Evolutionary conservation across 768 basidiomycete species (phyloP).

Genomic region (Russula emetica): DNA sequence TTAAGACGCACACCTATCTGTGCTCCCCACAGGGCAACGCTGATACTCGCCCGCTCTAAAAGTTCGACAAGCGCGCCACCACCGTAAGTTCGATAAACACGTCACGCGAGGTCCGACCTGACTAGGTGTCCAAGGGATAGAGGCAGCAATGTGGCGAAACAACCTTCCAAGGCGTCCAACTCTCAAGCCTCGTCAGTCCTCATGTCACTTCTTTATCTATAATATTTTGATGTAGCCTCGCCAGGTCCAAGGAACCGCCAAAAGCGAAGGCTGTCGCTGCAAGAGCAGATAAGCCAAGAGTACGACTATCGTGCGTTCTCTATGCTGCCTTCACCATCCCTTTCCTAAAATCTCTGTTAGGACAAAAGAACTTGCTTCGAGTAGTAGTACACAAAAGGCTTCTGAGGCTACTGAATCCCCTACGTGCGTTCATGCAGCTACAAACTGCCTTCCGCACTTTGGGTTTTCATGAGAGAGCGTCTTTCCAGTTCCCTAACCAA

Average conservation of each 20-base stretch:
- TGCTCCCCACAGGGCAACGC: neutral
- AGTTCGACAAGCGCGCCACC: neutral
- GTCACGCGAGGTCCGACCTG: slow-evolving; percentile 2
- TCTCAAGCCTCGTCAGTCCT: neutral
- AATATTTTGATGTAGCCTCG: neutral
- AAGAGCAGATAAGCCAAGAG: neutral
- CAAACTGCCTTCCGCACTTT: neutral
- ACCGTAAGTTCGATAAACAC: slow-evolving; percentile 8
- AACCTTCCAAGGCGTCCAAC: neutral
- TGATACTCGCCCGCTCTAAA: neutral
- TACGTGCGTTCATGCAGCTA: neutral
- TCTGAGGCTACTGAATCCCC: neutral
- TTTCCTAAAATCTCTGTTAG: neutral
- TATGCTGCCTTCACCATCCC: neutral
- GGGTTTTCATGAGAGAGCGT: neutral
- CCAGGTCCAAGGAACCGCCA: neutral
- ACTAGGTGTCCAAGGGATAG: neutral
- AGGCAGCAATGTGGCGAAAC: neutral
- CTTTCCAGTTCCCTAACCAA: neutral
- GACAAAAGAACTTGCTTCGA: neutral
- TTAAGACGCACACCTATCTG: slow-evolving; percentile 9
- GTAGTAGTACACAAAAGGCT: neutral
- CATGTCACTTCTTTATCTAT: neutral
- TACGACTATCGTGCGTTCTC: neutral
- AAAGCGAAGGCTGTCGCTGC: neutral